phyloP scores from a whole-genome alignment of 2,329 filamentous ascomycete genomes.

The Paecilomyces niveus region DNA sequence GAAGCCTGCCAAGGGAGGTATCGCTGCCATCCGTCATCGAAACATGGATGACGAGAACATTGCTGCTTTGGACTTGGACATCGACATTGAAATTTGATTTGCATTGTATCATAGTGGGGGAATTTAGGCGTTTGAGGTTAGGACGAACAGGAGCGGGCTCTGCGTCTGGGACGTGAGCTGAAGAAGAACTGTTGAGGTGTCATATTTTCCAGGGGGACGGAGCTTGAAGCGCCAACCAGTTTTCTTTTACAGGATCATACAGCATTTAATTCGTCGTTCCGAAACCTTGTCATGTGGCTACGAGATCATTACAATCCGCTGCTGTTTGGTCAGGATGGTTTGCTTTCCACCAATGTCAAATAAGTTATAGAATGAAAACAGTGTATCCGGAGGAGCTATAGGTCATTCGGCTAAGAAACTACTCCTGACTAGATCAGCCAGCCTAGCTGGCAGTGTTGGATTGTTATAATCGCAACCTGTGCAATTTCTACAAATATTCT shows the following conservation, averaged over 20 bases:
- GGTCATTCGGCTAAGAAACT: not conserved
- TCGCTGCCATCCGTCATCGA: conserved; percentile 66
- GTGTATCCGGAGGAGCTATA: not conserved
- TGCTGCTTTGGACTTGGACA: conserved; percentile 77
- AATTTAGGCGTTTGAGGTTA: conserved; percentile 1
- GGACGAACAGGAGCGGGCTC: not conserved
- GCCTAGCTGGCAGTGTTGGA: too few relatives aligned
- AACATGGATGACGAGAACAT: conserved; percentile 91
- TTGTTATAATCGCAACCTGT: too few relatives aligned
- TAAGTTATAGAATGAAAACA: not conserved
- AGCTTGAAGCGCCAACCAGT: not conserved
- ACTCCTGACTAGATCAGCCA: too few relatives aligned
- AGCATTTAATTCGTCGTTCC: not conserved
- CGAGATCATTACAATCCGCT: not conserved
- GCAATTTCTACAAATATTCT: too few relatives aligned
- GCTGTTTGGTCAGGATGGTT: not conserved
- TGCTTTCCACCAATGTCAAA: not conserved
- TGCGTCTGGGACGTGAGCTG: not conserved
- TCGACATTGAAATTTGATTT: conserved; percentile 75
- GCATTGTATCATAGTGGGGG: not conserved
- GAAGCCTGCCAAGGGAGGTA: conserved; percentile 35
- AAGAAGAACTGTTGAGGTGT: not conserved
- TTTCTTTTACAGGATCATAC: not conserved
- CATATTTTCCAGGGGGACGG: not conserved
- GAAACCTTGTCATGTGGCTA: not conserved